Base-by-base conservation (phyloP, 2,329 filamentous ascomycete genomes). In the Mollisiaceae sp. region DNA sequence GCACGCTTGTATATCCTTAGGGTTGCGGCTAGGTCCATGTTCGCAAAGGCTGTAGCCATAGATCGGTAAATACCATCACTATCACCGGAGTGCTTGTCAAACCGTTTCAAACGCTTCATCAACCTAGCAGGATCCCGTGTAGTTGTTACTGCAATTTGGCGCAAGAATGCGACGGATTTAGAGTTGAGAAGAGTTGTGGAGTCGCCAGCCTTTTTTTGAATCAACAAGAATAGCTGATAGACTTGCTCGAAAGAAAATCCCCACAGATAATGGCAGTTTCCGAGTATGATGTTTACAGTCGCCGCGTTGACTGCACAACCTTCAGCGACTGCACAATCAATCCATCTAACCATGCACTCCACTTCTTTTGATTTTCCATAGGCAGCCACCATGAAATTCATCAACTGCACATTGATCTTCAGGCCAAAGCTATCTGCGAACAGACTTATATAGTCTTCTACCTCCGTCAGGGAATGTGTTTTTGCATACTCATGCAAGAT, bases 271-370 rank as follows among this genome's bases (percentile, higher is more conserved):
- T 65, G 65, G 55, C 69, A 75, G n/a, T 72, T 66, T 24, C 64
- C 66, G 4, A 77, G 63, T 27, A 77, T 73, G 8, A 64, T 68
- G 59, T 76, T 76, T 59, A 75, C 65, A n/a, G 72, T 72, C 8
- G 66, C 60, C 2, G 73, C 60, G 54, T 75, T 63, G 8, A 74
- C 50, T 2, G 45, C 43, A 45, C 65, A 66, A 14, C 68, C 66
- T 8, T 69, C 56, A 52, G 68, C 68, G 12, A 47, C 50, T 27
- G 70, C 68, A 59, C 73, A 74, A 2, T 71, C 60, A 32, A 77
- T 59, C 75, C 74, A 76, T 12, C 70, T 67, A 20, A 63, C 41
- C 14, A 77, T 65, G 18, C 73, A 70, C 55, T 73, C 69, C 18
- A 75, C 63, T 54, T 77, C 75, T 62, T 67, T 65, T 39, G 63